phyloP scores from a whole-genome alignment of 1,284 basidiomycete species.

The Neotropicomus parvogracilis region DNA sequence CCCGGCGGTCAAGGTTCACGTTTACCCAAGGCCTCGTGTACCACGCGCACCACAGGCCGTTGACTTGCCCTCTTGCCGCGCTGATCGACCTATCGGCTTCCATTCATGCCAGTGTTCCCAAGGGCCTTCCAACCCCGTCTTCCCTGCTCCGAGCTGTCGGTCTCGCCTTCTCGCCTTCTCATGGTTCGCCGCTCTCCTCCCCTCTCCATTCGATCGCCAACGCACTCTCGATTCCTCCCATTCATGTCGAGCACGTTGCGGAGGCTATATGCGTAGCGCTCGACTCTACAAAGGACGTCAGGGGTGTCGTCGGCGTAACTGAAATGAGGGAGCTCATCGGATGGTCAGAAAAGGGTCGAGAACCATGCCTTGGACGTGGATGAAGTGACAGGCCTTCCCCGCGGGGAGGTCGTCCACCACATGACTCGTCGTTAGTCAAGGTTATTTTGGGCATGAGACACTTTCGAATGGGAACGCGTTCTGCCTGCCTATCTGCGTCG shows the following conservation, averaged over 20 bases:
- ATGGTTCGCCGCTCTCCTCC: constrained; percentile 37
- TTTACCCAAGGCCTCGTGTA: constrained; percentile 79
- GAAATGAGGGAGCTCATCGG: constrained; percentile 75
- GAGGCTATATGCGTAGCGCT: constrained; percentile 72
- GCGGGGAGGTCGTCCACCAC: constrained; percentile 3
- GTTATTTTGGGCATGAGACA: constrained; percentile 19
- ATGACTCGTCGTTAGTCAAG: constrained; percentile 7
- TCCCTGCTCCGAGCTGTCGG: constrained; percentile 52
- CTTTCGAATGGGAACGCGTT: constrained; percentile 17
- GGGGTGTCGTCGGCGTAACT: constrained; percentile 71
- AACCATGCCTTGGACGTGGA: constrained; percentile 13
- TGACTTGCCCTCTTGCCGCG: constrained; percentile 83
- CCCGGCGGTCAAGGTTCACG: constrained; percentile 9
- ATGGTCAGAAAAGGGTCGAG: constrained; percentile 44
- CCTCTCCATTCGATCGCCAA: constrained; percentile 69
- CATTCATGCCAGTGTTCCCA: constrained; percentile 55
- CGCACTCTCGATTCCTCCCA: constrained; percentile 77
- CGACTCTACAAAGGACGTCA: constrained; percentile 45
- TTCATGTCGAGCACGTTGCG: constrained; percentile 96
- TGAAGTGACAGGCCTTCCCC: constrained; percentile 13
- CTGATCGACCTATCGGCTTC: constrained; percentile 77
- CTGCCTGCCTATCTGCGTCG: constrained; percentile 22
- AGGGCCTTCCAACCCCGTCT: constrained; percentile 61
- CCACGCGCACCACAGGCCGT: constrained; percentile 87
- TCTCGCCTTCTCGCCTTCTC: constrained; percentile 30